phyloP scores from a whole-genome alignment of 371 early-diverging fungal genomes.

The Rhizopus arrhizus region DNA sequence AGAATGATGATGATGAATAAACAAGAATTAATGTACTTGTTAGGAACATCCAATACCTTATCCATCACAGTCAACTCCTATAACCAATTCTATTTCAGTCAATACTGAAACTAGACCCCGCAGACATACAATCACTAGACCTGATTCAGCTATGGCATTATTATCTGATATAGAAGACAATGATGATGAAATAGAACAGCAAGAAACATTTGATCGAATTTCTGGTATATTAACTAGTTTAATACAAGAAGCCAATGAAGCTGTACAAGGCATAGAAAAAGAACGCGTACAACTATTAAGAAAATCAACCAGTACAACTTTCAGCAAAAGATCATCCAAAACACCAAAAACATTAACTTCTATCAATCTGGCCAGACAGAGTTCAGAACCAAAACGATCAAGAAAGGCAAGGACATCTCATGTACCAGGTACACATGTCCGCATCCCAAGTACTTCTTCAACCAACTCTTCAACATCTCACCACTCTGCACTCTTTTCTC shows the following conservation, averaged over 20 bases:
- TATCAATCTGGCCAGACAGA: slow-evolving; percentile 8
- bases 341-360: slow-evolving; percentile 8
- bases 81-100: slow-evolving; percentile 5
- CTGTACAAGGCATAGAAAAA: slow-evolving; percentile 40
- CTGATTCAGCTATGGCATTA: slow-evolving; percentile 41
- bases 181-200: slow-evolving; percentile 27
- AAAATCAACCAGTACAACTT: neutral
- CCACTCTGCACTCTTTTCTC: slow-evolving; percentile 18
- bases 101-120: slow-evolving; percentile 16
- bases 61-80: slow-evolving; percentile 17
- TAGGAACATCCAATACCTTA: slow-evolving; percentile 27
- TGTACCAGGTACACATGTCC: neutral
- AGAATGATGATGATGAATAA: neutral
- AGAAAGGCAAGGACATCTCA: slow-evolving; percentile 18
- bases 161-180: slow-evolving; percentile 35
- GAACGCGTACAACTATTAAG: slow-evolving; percentile 31
- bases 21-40: neutral
- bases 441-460: slow-evolving; percentile 10
- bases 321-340: slow-evolving; percentile 11
- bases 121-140: slow-evolving; percentile 47
- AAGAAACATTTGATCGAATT: slow-evolving; percentile 47
- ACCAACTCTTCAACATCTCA: slow-evolving; percentile 7
- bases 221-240: slow-evolving; percentile 42
- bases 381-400: neutral
- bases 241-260: slow-evolving; percentile 52